Evolutionary conservation across 441 rosid species (phyloP).

Genomic region (Erodium texanum): DNA sequence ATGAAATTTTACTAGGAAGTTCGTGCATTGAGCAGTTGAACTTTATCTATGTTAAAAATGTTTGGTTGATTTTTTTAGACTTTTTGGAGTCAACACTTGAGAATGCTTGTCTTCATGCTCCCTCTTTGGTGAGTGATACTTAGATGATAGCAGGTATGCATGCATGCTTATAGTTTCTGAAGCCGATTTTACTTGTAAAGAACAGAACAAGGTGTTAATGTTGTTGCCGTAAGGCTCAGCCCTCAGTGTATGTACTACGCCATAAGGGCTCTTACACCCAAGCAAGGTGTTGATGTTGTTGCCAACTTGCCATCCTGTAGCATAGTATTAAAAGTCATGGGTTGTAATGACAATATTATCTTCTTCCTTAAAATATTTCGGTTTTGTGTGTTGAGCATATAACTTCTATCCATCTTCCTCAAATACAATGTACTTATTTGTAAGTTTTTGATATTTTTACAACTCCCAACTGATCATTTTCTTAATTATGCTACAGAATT

Average conservation of each 20-base stretch:
- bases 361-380: not conserved
- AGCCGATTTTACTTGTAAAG: not conserved
- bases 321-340: not conserved
- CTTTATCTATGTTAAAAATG: not conserved
- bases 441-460: not conserved
- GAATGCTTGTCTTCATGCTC: not conserved
- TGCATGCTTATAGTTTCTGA: not conserved
- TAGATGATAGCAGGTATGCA: not conserved
- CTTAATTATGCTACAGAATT: slow-evolving; percentile 19
- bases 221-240: slow-evolving; percentile 1
- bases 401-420: slow-evolving; percentile 1
- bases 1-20: not conserved
- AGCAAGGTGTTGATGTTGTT: not conserved
- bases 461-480: not conserved
- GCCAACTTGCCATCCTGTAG: no score
- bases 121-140: not conserved
- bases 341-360: not conserved
- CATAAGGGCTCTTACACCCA: not conserved
- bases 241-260: not conserved
- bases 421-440: not conserved
- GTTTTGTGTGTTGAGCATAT: not conserved
- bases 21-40: not conserved
- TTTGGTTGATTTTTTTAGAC: not conserved
- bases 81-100: no score
- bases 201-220: no score